A percentile compares a stretch with the other conserved stretches of the same genome.
Conservation (phyloP, 2,329 filamentous ascomycete genomes). For the Pseudogymnoascus pannorum region DNA sequence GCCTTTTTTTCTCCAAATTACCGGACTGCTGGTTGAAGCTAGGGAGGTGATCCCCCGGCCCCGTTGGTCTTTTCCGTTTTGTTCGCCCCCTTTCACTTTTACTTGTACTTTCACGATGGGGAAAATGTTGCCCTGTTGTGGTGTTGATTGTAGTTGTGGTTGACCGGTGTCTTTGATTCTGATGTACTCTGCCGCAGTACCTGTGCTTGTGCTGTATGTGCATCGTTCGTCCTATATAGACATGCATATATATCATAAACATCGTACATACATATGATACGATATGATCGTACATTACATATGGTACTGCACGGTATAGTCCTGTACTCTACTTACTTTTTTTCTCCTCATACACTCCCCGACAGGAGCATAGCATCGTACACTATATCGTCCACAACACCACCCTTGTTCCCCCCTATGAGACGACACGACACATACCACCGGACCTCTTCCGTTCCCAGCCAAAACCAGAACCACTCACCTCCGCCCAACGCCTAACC, state of each 20-base stretch:
- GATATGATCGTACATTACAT: too few relatives aligned
- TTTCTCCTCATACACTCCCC: background rate
- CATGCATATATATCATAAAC: background rate
- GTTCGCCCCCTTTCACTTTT: background rate
- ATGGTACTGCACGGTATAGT: background rate
- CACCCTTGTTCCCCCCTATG: background rate
- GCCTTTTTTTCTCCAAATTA: constrained; percentile 1
- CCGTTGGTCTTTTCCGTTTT: background rate
- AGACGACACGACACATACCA: background rate
- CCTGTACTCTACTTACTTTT: background rate
- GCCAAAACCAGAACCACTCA: background rate
- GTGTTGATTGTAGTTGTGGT: background rate
- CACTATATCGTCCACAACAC: background rate
- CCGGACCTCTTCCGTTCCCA: constrained; percentile 2
- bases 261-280: background rate
- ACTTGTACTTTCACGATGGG: background rate
- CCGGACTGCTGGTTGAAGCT: constrained; percentile 3
- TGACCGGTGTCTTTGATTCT: background rate
- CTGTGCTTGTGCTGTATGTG: background rate
- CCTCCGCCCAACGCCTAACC: background rate
- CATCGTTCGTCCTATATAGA: background rate
- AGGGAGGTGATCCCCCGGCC: background rate
- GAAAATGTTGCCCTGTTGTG: background rate
- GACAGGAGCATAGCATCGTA: background rate
- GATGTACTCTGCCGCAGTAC: background rate